phyloP scores from a whole-genome alignment of 768 basidiomycete genomes.

The Hemileccinum impolitum region DNA sequence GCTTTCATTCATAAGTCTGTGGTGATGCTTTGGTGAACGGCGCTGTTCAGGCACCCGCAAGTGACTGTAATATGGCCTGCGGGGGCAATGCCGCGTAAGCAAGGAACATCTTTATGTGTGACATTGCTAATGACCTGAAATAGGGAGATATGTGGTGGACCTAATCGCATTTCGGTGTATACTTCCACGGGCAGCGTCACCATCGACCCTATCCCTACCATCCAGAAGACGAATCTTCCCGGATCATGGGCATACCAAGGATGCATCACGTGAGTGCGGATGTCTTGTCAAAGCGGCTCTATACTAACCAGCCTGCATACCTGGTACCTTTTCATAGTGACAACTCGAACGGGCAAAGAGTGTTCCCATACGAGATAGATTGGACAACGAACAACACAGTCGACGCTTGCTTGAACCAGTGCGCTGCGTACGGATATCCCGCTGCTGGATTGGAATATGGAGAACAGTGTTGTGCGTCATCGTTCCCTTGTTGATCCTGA shows the following conservation, averaged over 20 bases:
- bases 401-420: constrained; percentile 61
- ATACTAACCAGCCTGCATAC: not conserved
- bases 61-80: constrained; percentile 72
- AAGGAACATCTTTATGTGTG: not conserved
- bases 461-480: constrained; percentile 66
- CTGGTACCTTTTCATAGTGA: constrained; percentile 40
- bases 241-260: constrained; percentile 63
- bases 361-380: constrained; percentile 61
- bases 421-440: constrained; percentile 67
- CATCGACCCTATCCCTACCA: constrained; percentile 54
- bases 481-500: not conserved
- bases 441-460: constrained; percentile 70
- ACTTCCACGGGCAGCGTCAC: constrained; percentile 48
- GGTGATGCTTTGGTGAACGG: constrained; percentile 63
- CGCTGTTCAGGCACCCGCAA: constrained; percentile 46
- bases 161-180: constrained; percentile 71
- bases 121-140: constrained; percentile 7
- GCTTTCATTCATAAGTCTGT: constrained; percentile 49
- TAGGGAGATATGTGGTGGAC: constrained; percentile 71
- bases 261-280: constrained; percentile 53
- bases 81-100: constrained; percentile 63
- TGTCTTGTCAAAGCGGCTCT: not conserved
- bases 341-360: constrained; percentile 34
- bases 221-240: constrained; percentile 55
- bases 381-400: constrained; percentile 62